Evolutionary conservation across 2,329 filamentous ascomycete genomes (phyloP).

Genomic region (Seiridium unicorne): DNA sequence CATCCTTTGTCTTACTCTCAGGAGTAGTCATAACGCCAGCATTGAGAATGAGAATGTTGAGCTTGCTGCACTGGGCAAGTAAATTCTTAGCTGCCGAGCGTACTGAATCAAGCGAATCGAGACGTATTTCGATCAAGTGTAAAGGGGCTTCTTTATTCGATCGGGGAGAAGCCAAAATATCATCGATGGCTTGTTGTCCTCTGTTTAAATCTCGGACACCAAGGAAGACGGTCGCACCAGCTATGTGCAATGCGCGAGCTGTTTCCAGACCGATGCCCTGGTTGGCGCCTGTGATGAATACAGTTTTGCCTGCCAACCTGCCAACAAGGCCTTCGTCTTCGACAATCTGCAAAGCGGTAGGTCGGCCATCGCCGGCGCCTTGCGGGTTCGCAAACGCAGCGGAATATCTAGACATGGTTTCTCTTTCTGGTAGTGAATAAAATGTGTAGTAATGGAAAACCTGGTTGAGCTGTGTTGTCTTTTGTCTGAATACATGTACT

Average conservation of each 20-base stretch:
- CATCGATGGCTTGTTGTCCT: slow-evolving; percentile 12
- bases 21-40: slow-evolving; percentile 10
- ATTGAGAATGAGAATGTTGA: slow-evolving; percentile 17
- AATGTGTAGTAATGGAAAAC: neutral
- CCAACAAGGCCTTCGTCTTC: neutral
- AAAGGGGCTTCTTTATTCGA: neutral
- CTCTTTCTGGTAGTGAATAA: neutral
- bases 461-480: neutral
- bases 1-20: slow-evolving; percentile 11
- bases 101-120: slow-evolving; percentile 13
- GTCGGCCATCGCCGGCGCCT: neutral
- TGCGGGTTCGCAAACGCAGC: neutral
- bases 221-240: slow-evolving; percentile 16
- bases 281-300: slow-evolving; percentile 14
- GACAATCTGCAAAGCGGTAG: neutral
- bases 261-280: slow-evolving; percentile 13
- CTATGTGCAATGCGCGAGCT: slow-evolving; percentile 10
- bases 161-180: slow-evolving; percentile 9
- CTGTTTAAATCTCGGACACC: slow-evolving; percentile 13
- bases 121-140: slow-evolving; percentile 10
- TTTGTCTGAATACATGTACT: neutral
- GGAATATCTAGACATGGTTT: neutral
- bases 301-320: neutral
- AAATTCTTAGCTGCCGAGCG: slow-evolving; percentile 12
- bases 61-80: slow-evolving; percentile 7